Evolutionary conservation across 208 protist species (phyloP), one percentile per base, ranked within the genome.

Genomic region (Leishmania arabica): DNA sequence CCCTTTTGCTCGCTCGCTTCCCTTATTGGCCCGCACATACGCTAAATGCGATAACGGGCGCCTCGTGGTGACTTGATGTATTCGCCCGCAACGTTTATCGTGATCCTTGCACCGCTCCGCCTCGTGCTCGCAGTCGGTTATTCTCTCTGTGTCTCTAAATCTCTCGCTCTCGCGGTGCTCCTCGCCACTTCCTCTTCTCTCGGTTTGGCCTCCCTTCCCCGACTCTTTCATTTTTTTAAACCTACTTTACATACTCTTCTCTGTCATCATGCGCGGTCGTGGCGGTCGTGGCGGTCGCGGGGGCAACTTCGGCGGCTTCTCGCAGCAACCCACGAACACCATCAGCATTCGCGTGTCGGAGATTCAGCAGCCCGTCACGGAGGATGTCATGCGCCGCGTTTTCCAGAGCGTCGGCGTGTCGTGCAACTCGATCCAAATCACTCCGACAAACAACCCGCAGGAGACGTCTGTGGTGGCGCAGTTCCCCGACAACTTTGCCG

Each of bases 381-480:
- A 96, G 86, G 90, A 96, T 65, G 90, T 94, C 73, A 94, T 98
- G 92, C 89, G 91, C 77, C 91, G 89, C 68, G 95, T 98, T 40
- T 98, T 96, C 86, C 89, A 89, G 27, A 93, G 90, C 77, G 92
- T 95, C 65, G 89, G 88, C n/a, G 90, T 92, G 40, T 88, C 80
- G 69, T 84, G 90, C 42, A 89, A 86, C 51, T 87, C 84, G 54
- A 78, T 98, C 37, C 80, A 88, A 40, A 91, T 98, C 53, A 83
- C 77, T 49, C 91, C 92, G 24, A 90, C 88, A 9, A 83, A 84
- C 31, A 89, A 86, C 78, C 86, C 88, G 9, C 89, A 86, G 83
- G 92, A 96, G 79, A 89, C 89, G 51, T 79, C 88, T 40, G 95
- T 96, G 71, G 86, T 91, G 76, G 95, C 86, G 17, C 93, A 95